These are phyloP conservation scores for Aspergillus sp. DNA, from an alignment of 2,329 filamentous ascomycete genomes.

Conservation along the genomic window DNA sequence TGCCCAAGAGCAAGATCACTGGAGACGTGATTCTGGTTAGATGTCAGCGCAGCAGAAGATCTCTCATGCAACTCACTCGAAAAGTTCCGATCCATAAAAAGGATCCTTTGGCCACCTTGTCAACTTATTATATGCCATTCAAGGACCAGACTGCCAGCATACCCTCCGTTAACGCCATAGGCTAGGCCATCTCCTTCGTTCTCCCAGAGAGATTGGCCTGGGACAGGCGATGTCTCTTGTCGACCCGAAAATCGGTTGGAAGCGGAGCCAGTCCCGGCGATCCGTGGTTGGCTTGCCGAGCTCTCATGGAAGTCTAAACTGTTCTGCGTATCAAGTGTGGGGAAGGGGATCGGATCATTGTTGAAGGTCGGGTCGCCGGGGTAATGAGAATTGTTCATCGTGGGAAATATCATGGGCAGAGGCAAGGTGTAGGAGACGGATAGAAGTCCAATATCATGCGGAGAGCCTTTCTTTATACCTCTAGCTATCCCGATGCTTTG, in stretches of 20 bases:
- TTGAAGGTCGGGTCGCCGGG: not conserved
- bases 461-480: not conserved
- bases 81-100: not conserved
- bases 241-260: not conserved
- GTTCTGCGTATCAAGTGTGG: not conserved
- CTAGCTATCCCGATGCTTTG: not conserved
- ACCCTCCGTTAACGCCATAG: not conserved
- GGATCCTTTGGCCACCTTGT: not conserved
- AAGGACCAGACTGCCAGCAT: not conserved
- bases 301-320: not conserved
- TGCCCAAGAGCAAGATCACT: not conserved
- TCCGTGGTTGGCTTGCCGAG: not conserved
- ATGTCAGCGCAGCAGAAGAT: not conserved
- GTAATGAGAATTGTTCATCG: not conserved
- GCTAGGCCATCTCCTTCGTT: not conserved
- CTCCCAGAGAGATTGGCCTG: not conserved
- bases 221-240: not conserved
- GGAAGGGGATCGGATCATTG: not conserved
- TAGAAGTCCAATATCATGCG: not conserved
- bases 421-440: not conserved
- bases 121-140: not conserved
- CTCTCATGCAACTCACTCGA: not conserved
- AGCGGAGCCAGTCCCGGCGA: not conserved
- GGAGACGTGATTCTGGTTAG: not conserved
- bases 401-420: not conserved